phyloP scores from a whole-genome alignment of 2,329 filamentous ascomycete species.

The Pyrenochaeta sp. region DNA sequence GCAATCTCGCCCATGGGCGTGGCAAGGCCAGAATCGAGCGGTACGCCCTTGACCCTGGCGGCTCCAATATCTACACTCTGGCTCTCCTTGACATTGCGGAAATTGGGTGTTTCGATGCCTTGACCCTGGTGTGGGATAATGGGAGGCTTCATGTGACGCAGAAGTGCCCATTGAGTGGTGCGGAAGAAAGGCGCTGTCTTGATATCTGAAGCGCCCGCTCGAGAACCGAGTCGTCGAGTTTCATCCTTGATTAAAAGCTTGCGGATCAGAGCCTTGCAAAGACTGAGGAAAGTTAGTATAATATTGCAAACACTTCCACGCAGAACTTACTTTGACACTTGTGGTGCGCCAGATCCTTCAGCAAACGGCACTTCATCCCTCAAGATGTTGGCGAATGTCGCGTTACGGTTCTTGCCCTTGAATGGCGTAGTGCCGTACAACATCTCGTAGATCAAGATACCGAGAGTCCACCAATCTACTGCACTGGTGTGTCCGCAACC shows the following conservation, averaged over 20 bases:
- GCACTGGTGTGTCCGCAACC: conserved; percentile 97
- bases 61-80: conserved; percentile 83
- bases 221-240: conserved; percentile 87
- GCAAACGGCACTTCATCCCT: conserved; percentile 96
- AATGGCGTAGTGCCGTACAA: conserved; percentile 97
- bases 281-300: conserved; percentile 63
- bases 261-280: conserved; percentile 95
- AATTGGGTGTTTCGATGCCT: conserved; percentile 93
- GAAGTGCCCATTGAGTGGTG: conserved; percentile 93
- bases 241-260: conserved; percentile 99
- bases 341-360: conserved; percentile 81
- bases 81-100: conserved; percentile 97
- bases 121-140: conserved; percentile 92
- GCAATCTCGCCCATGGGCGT: conserved; percentile 82
- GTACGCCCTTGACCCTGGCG: conserved; percentile 74
- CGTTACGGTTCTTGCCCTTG: conserved; percentile 98
- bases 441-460: conserved; percentile 98
- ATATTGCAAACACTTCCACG: too few species aligned
- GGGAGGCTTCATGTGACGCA: conserved; percentile 96
- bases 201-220: conserved; percentile 95
- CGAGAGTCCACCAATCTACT: conserved; percentile 99
- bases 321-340: conserved; percentile 88
- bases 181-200: conserved; percentile 97
- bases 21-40: conserved; percentile 81
- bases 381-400: conserved; percentile 96